A percentile compares a stretch with the other conserved stretches of the same genome.
phyloP scores from a whole-genome alignment of 352 stramenopile species.

The Pythium biforme region DNA sequence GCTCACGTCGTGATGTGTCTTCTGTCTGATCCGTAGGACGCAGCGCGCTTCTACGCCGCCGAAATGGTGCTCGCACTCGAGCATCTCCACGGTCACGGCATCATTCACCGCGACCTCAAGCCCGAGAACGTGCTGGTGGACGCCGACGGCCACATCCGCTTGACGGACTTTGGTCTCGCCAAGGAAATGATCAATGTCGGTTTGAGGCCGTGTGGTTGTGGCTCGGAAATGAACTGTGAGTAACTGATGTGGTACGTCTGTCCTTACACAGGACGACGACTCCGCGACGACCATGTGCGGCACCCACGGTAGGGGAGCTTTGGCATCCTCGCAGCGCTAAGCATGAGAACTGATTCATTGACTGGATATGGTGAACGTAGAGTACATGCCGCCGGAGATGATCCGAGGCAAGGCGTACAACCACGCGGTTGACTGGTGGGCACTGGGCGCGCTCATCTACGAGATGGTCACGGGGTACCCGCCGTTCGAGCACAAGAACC shows the following conservation, averaged over 20 bases:
- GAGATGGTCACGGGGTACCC: conserved; percentile 87
- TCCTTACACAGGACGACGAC: conserved; percentile 45
- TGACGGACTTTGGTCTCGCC: conserved; percentile 85
- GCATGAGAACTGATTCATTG: neutral
- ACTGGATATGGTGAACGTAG: no score
- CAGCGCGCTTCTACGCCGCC: conserved; percentile 78
- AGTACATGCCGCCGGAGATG: conserved; percentile 89
- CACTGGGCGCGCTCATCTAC: conserved; percentile 78
- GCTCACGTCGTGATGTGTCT: neutral
- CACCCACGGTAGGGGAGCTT: conserved; percentile 51
- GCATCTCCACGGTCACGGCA: conserved; percentile 69
- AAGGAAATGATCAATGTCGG: conserved; percentile 74
- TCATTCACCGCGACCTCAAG: conserved; percentile 86
- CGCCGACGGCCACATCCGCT: conserved; percentile 73
- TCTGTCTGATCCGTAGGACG: conserved; percentile 26
- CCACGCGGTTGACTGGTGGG: conserved; percentile 87
- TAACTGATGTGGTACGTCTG: neutral
- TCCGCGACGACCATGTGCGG: conserved; percentile 83
- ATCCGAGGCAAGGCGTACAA: conserved; percentile 83
- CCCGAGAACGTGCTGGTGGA: conserved; percentile 85
- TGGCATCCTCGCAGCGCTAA: neutral
- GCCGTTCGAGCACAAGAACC: conserved; percentile 79
- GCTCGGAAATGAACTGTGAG: no score
- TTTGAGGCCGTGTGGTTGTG: neutral
- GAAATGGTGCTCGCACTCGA: conserved; percentile 84